phyloP scores from a whole-genome alignment of 805 yeast species.

The Torulaspora microellipsoides region DNA sequence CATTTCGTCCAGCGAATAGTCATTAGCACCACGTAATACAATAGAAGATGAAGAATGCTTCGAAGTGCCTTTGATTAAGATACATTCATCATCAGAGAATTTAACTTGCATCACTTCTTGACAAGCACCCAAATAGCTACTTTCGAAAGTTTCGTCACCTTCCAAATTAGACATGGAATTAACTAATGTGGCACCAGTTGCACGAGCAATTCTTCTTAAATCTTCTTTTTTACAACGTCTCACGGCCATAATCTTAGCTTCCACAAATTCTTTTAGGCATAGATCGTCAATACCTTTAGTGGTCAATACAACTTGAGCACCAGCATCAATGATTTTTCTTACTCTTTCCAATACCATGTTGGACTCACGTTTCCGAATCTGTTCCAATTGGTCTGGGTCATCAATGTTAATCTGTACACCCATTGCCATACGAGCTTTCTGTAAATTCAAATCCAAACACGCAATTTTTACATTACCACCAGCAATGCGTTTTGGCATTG shows the following conservation, averaged over 20 bases:
- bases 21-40: conserved; percentile 91
- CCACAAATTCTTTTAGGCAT: conserved; percentile 86
- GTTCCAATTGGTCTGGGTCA: conserved; percentile 95
- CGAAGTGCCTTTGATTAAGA: conserved; percentile 81
- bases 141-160: conserved; percentile 90
- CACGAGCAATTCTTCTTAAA: conserved; percentile 91
- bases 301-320: conserved; percentile 89
- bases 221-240: conserved; percentile 97
- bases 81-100: conserved; percentile 96
- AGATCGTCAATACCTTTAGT: conserved; percentile 94
- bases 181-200: conserved; percentile 93
- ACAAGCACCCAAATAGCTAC: conserved; percentile 81
- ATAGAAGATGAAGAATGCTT: conserved; percentile 90
- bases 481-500: conserved; percentile 66
- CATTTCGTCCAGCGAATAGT: conserved; percentile 96
- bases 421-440: conserved; percentile 95
- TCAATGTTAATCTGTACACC: conserved; percentile 96
- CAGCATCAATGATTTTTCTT: conserved; percentile 73
- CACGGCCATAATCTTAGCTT: conserved; percentile 89
- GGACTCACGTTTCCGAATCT: conserved; percentile 81
- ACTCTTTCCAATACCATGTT: conserved; percentile 82
- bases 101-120: conserved; percentile 86
- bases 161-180: conserved; percentile 87
- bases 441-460: conserved; percentile 84
- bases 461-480: conserved; percentile 71